Evolutionary conservation across 2,329 filamentous ascomycete species (phyloP), one percentile per base, ranked within the genome.

Genomic region (Leptodontidium sp.): DNA sequence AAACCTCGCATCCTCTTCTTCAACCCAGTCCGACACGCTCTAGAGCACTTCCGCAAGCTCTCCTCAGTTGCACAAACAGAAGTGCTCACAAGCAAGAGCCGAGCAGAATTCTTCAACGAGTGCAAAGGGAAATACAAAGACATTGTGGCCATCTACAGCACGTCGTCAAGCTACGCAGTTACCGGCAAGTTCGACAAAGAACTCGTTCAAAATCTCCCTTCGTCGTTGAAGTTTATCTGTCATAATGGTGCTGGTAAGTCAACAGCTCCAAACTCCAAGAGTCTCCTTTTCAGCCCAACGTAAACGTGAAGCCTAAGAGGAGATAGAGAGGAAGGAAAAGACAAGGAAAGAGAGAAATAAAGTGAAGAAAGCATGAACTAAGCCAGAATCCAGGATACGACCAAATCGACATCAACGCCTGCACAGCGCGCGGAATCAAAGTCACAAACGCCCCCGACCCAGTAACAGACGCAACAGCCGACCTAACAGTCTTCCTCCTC

Each of bases 391-490:
- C 93, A 93, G 38, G 97, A 96, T 80, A 32, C 29, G 93, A 96
- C 79, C 90, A 93, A 78, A 84, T 96, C 72, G 89, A 93, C 78
- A 83, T 32, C 17, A 78, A 85, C 43, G 90, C 90, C 49, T 94
- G 92, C 82, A 90, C 87, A 15, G 14, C 78, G 82, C 17, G 55
- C 4, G 68, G 66, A 2, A 84, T 96, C 72, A 84, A 81, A 45
- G 90, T 97, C 26, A 92, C 91, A 72, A 94, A 95, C 78, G 89
- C 90, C 1, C 93, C 92, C 12, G 88, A 86, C 0, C 90, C 90
- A 50, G 91, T 93, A 55, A 89, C 94, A 78, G 90, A 94, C 76
- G 88, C 92, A 32, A 32, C 29, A 3, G 29, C 29, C 29, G 29
- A 32, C 29, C 6, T 32, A 32, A 1, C 29, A 32, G 6, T 32